Percentiles rank a stretch among this genome's conserved stretches.
These are phyloP conservation scores for Platanthera zijinensis DNA, from an alignment of 106 monocot species.

Conservation along the genomic window DNA sequence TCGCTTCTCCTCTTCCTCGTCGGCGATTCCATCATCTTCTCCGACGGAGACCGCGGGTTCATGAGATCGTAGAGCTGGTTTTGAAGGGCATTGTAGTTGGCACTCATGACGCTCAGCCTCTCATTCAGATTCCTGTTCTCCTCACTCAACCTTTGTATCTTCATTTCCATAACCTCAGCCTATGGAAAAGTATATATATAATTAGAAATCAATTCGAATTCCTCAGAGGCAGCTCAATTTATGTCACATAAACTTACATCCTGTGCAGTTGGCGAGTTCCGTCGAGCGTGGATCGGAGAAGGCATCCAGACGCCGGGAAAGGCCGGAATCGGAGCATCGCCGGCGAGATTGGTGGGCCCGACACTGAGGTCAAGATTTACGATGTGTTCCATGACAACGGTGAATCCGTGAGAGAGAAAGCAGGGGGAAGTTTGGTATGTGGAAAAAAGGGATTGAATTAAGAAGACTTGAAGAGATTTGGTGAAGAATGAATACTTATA, in stretches of 20 bases:
- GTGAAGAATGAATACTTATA: not conserved
- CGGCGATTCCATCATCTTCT: not conserved
- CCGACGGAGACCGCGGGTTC: not conserved
- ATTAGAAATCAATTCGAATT: not conserved
- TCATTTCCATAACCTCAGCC: not conserved
- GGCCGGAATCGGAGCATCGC: not conserved
- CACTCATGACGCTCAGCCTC: constrained; percentile 11
- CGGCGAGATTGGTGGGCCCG: not conserved
- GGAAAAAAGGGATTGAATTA: not conserved
- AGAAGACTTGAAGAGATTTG: not conserved
- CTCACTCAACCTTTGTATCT: constrained; percentile 10
- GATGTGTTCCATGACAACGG: not conserved
- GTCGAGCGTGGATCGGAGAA: not conserved
- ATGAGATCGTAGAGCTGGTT: not conserved
- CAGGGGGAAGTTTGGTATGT: not conserved
- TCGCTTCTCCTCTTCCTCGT: not conserved
- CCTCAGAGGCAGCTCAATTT: not conserved
- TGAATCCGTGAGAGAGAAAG: not conserved
- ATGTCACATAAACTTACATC: not conserved
- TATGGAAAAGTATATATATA: not conserved
- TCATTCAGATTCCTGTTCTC: constrained; percentile 23
- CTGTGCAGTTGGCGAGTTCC: not conserved
- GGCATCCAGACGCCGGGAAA: not conserved
- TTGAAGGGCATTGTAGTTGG: constrained; percentile 6
- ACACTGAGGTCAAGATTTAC: constrained; percentile 10